Percentiles rank a stretch among this genome's conserved stretches.
Evolutionary conservation across 2,329 filamentous ascomycete species (phyloP).

Genomic region (Paraphaeosphaeria sporulosa): DNA sequence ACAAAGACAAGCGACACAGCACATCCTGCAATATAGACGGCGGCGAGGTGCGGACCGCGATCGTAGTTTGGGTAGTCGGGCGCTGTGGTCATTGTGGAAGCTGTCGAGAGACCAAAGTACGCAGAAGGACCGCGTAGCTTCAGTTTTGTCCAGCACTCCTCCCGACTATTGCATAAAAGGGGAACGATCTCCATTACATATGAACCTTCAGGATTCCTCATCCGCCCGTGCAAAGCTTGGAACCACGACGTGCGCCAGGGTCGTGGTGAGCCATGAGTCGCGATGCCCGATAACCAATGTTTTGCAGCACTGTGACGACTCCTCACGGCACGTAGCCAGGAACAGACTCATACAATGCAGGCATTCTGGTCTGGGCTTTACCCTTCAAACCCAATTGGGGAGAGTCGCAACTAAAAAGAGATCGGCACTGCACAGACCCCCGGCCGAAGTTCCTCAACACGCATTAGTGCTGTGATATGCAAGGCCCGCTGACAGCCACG

Average conservation of each 20-base stretch:
- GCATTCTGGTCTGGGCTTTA: conserved; percentile 10
- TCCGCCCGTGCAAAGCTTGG: conserved; percentile 6
- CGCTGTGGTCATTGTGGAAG: conserved; percentile 8
- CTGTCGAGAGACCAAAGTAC: conserved; percentile 3
- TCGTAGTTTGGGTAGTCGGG: conserved; percentile 20
- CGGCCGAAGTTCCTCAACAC: conserved; percentile 8
- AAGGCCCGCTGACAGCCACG: conserved; percentile 4
- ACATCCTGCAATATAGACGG: conserved; percentile 28
- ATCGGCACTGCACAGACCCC: conserved; percentile 13
- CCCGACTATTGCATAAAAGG: conserved; percentile 7
- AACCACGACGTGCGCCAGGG: background rate
- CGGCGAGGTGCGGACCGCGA: conserved; percentile 25
- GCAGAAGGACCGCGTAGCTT: conserved; percentile 1
- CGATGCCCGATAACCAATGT: conserved; percentile 6
- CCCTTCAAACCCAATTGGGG: conserved; percentile 10
- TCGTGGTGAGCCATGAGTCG: conserved; percentile 1
- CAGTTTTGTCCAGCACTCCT: conserved; percentile 1
- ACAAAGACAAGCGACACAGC: conserved; percentile 26
- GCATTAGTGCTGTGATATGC: conserved; percentile 15
- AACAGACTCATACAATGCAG: conserved; percentile 5
- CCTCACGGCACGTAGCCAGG: background rate
- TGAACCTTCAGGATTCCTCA: background rate
- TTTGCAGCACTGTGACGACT: conserved; percentile 4
- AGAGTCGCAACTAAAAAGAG: conserved; percentile 3
- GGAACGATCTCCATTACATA: conserved; percentile 8